A percentile compares a stretch with the other conserved stretches of the same genome.
phyloP scores from a whole-genome alignment of 176 grass and related monocot genomes.

The Secale cereale region DNA sequence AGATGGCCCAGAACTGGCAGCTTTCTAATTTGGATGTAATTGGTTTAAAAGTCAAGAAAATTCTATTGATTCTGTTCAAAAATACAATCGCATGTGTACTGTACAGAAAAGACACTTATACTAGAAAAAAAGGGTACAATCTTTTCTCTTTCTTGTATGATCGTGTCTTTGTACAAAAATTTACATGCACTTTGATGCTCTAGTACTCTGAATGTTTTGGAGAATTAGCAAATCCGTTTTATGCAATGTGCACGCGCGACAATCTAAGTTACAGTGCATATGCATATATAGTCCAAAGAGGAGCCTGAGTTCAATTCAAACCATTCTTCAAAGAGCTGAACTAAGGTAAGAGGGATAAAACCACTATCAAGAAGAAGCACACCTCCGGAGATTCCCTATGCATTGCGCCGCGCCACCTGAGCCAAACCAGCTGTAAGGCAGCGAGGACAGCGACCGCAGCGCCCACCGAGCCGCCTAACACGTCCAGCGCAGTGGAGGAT shows the following conservation, averaged over 20 bases:
- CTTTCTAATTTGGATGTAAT: neutral
- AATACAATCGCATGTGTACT: neutral
- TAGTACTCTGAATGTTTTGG: neutral
- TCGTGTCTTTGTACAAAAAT: neutral
- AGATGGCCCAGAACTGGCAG: neutral
- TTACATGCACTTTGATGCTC: neutral
- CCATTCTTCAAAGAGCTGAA: neutral
- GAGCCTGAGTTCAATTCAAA: neutral
- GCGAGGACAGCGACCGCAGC: conserved; percentile 19
- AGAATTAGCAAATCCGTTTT: neutral
- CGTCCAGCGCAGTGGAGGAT: neutral
- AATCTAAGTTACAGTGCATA: neutral
- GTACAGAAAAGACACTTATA: neutral
- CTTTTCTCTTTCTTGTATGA: neutral
- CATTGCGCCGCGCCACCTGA: conserved; percentile 1
- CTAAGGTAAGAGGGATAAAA: neutral
- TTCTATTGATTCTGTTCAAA: neutral
- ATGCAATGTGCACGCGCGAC: neutral
- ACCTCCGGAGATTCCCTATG: conserved; percentile 29
- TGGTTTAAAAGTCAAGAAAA: neutral
- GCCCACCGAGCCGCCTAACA: conserved; percentile 5
- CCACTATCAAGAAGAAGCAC: neutral
- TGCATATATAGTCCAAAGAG: neutral
- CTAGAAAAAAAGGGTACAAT: neutral
- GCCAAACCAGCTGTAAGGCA: conserved; percentile 26